phyloP scores from a whole-genome alignment of 148 eudicot genomes.

The Camellia sinensis region DNA sequence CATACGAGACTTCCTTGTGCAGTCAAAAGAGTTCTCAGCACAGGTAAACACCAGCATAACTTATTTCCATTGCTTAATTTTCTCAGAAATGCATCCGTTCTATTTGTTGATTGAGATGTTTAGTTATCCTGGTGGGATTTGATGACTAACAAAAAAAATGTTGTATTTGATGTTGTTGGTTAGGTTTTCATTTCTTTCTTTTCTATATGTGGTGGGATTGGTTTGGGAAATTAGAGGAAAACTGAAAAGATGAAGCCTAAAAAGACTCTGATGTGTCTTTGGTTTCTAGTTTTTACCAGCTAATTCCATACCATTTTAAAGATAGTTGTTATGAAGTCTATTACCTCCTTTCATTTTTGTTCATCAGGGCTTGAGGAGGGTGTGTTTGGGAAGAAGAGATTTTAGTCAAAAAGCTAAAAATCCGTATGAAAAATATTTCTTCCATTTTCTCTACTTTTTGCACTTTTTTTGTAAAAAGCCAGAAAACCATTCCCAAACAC shows the following conservation, averaged over 20 bases:
- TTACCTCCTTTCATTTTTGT: not conserved
- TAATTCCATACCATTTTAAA: too few species aligned
- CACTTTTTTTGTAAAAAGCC: too few species aligned
- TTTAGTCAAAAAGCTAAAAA: too few species aligned
- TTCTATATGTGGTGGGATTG: not conserved
- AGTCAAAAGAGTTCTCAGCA: conserved; percentile 94
- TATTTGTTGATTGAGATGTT: not conserved
- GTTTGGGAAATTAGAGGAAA: not conserved
- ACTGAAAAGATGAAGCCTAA: too few species aligned
- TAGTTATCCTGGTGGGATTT: not conserved
- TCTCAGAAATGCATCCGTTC: not conserved
- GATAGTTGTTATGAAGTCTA: too few species aligned
- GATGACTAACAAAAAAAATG: too few species aligned
- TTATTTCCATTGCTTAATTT: not conserved
- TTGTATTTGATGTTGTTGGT: not conserved
- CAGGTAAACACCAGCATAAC: conserved; percentile 52
- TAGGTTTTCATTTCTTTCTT: not conserved
- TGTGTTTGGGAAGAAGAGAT: too few species aligned
- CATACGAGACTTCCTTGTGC: conserved; percentile 93
- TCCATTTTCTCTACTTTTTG: too few species aligned
- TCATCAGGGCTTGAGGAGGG: not conserved
- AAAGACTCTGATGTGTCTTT: too few species aligned
- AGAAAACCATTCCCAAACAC: too few species aligned
- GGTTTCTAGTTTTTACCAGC: too few species aligned
- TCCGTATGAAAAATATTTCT: too few species aligned